Conservation (phyloP, 495 filamentous ascomycete genomes). For the Penicillium bovifimosum region DNA sequence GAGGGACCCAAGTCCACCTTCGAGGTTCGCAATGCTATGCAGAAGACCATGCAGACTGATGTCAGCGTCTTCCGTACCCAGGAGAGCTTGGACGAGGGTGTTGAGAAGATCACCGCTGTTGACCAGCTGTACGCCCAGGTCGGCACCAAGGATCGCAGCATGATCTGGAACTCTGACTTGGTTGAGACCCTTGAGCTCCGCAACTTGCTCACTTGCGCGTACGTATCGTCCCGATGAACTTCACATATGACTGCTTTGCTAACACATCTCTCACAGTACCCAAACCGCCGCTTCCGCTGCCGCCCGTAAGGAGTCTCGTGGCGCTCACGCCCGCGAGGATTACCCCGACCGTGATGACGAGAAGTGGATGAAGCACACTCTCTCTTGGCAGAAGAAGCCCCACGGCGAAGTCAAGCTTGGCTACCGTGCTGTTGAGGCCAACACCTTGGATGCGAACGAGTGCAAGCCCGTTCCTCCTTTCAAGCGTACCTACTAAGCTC, state of each 20-base stretch:
- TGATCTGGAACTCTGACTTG: conserved; percentile 99
- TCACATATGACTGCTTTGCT: background rate
- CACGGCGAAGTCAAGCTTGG: conserved; percentile 71
- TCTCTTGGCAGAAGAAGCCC: conserved; percentile 86
- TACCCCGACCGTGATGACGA: conserved; percentile 88
- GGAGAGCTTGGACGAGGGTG: conserved; percentile 81
- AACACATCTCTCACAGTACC: conserved; percentile 36
- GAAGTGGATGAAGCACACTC: conserved; percentile 98
- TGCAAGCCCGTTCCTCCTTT: conserved; percentile 84
- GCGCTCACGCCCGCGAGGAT: conserved; percentile 92
- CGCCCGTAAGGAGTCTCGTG: conserved; percentile 89
- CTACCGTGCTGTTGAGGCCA: conserved; percentile 71
- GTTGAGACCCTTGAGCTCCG: conserved; percentile 92
- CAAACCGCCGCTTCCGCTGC: conserved; percentile 85
- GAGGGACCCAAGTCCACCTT: conserved; percentile 78
- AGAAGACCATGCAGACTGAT: conserved; percentile 96
- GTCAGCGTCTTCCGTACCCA: conserved; percentile 97
- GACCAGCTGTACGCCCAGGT: conserved; percentile 76
- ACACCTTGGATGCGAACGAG: conserved; percentile 82
- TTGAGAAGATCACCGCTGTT: conserved; percentile 70
- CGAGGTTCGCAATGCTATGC: conserved; percentile 88
- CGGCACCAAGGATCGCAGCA: conserved; percentile 93
- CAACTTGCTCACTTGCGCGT: conserved; percentile 93
- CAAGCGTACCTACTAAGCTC: conserved; percentile 71
- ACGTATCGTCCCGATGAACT: conserved; percentile 33